Conservation (phyloP, 495 filamentous ascomycete species). For the Daldinia caldariorum region DNA sequence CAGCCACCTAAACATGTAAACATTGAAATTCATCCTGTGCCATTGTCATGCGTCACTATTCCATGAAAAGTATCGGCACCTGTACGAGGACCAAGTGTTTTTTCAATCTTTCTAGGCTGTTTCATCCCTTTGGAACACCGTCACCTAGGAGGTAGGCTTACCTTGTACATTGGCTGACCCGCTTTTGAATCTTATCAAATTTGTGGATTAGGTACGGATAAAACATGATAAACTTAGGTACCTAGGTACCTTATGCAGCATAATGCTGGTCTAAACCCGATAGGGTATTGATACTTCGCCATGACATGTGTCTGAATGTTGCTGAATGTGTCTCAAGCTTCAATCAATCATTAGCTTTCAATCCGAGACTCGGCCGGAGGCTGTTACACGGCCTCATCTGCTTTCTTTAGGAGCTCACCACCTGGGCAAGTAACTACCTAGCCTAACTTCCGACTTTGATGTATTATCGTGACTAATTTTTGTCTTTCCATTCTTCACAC, state of each 20-base stretch:
- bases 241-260: background rate
- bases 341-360: constrained; percentile 28
- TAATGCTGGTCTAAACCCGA: constrained; percentile 27
- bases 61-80: background rate
- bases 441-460: constrained; percentile 8
- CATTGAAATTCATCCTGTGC: background rate
- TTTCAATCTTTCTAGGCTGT: background rate
- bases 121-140: background rate
- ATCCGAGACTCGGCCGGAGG: constrained; percentile 27
- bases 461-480: constrained; percentile 15
- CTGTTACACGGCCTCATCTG: constrained; percentile 41
- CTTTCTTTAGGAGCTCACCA: constrained; percentile 9
- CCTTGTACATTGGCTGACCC: constrained; percentile 4
- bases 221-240: background rate
- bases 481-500: background rate
- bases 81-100: background rate
- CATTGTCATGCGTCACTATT: background rate
- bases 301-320: constrained; percentile 41
- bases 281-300: constrained; percentile 19
- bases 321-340: constrained; percentile 37
- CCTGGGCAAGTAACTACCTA: constrained; percentile 4
- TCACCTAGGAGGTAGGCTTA: background rate
- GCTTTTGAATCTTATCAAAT: constrained; percentile 21
- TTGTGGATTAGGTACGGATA: background rate
- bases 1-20: background rate